Conservation (phyloP, 257 asterid genomes). For the Solanum medicagineum region DNA sequence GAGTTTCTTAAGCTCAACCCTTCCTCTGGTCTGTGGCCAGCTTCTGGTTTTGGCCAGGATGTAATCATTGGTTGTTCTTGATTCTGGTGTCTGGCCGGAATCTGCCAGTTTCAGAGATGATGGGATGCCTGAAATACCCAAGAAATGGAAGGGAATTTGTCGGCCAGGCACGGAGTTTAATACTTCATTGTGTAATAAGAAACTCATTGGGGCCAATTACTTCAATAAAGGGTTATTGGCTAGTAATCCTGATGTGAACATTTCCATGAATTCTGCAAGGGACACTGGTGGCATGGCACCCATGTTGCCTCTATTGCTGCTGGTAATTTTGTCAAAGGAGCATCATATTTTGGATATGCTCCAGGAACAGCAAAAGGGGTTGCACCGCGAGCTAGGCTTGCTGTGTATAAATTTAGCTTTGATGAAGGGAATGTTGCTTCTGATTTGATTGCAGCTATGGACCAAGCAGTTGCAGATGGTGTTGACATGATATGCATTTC, state of each 20-base stretch:
- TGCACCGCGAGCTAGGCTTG: constrained; percentile 1
- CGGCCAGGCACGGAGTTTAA: background rate
- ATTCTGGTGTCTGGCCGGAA: constrained; percentile 2
- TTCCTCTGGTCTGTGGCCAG: constrained; percentile 1
- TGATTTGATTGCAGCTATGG: constrained; percentile 16
- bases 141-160: constrained; percentile 2
- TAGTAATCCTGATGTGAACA: background rate
- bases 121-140: background rate
- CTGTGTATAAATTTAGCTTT: constrained; percentile 4
- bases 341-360: constrained; percentile 4
- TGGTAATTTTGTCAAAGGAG: constrained; percentile 1
- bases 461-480: constrained; percentile 12
- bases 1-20: background rate
- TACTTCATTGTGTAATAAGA: background rate
- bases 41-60: background rate
- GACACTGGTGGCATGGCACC: constrained; percentile 1
- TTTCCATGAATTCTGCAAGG: background rate
- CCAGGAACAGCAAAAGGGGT: constrained; percentile 5
- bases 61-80: constrained; percentile 3
- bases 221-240: constrained; percentile 1
- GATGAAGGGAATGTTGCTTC: constrained; percentile 3
- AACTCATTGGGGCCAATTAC: constrained; percentile 1
- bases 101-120: background rate
- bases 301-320: constrained; percentile 4
- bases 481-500: constrained; percentile 3